These are phyloP conservation scores for Sordariomycetes sp. DNA, from an alignment of 2,329 filamentous ascomycete genomes.

Conservation along the genomic window DNA sequence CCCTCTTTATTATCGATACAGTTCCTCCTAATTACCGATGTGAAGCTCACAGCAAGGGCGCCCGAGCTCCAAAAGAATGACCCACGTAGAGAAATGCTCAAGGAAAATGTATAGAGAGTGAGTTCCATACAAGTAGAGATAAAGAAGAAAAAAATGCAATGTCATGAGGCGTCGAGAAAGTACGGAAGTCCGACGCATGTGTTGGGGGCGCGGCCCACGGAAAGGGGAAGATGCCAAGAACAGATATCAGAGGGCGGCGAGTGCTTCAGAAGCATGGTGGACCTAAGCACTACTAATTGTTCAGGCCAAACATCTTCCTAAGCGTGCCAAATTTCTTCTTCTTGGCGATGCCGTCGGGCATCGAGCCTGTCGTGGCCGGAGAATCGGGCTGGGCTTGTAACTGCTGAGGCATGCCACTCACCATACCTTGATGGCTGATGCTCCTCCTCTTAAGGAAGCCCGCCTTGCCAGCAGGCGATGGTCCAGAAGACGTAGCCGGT, in stretches of 20 bases:
- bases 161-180: too few relatives aligned
- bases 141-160: too few relatives aligned
- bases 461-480: conserved; percentile 12
- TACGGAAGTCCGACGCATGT: too few relatives aligned
- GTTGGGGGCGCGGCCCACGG: too few relatives aligned
- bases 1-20: too few relatives aligned
- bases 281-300: conserved; percentile 25
- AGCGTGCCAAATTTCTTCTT: conserved; percentile 62
- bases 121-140: too few relatives aligned
- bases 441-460: conserved; percentile 25
- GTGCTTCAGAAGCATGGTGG: not conserved
- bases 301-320: conserved; percentile 53
- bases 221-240: too few relatives aligned
- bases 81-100: too few relatives aligned
- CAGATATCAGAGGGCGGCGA: not conserved
- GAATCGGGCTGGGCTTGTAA: conserved; percentile 7
- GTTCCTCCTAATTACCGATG: too few relatives aligned
- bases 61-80: too few relatives aligned
- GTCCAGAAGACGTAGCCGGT: conserved; percentile 23
- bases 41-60: too few relatives aligned
- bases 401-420: not conserved
- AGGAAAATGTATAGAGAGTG: too few relatives aligned
- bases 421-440: conserved; percentile 20
- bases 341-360: conserved; percentile 16
- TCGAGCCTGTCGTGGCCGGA: not conserved